Evolutionary conservation across 306 rosid genomes (phyloP).

Genomic region (Luffa aegyptiaca): DNA sequence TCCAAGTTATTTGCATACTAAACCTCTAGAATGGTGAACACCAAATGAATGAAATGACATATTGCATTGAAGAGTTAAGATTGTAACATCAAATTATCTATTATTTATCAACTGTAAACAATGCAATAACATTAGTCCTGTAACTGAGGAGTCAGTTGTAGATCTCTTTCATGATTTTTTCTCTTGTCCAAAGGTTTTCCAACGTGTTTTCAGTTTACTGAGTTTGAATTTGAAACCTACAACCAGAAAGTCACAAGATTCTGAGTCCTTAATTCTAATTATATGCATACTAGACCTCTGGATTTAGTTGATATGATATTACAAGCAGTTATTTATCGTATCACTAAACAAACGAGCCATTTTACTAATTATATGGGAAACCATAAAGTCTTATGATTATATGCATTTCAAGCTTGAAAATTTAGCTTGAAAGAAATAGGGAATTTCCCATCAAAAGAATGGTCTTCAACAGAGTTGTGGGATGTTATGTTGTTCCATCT

Average conservation of each 20-base stretch:
- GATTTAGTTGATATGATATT: not conserved
- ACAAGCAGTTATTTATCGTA: not conserved
- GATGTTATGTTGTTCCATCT: not conserved
- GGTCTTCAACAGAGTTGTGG: not conserved
- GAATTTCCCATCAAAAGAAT: not conserved
- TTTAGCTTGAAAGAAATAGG: not conserved
- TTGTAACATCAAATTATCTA: not conserved
- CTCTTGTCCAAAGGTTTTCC: not conserved
- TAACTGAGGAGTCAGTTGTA: not conserved
- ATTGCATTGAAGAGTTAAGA: not conserved
- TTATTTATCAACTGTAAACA: not conserved
- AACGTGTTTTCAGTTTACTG: not conserved
- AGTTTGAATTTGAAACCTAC: not conserved
- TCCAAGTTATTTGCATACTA: not conserved
- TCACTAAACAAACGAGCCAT: not conserved
- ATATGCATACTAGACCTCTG: not conserved
- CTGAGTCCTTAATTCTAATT: not conserved
- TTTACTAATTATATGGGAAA: not conserved
- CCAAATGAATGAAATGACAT: not conserved
- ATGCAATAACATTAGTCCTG: not conserved
- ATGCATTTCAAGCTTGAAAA: not conserved
- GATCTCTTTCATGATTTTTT: not conserved
- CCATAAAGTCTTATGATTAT: not conserved
- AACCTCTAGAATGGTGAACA: not conserved
- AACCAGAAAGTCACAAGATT: not conserved